Conservation (phyloP, 305 asterid species). For the Fraxinus platypoda region DNA sequence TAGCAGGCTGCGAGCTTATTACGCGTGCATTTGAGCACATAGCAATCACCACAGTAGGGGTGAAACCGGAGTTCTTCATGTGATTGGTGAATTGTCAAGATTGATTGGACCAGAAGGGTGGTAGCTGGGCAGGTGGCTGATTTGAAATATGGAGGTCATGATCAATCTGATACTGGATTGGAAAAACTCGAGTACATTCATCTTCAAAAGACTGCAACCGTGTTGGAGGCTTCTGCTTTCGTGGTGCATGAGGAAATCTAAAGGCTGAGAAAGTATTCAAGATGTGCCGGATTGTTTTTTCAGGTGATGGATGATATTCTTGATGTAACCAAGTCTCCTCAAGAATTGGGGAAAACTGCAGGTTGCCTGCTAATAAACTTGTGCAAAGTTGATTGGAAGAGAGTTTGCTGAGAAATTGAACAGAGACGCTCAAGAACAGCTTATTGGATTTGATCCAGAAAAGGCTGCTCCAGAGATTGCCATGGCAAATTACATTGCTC, state of each 20-base stretch:
- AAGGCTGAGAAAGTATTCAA: constrained; percentile 29
- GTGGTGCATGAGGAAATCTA: constrained; percentile 36
- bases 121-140: constrained; percentile 31
- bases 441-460: constrained; percentile 26
- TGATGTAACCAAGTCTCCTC: constrained; percentile 26
- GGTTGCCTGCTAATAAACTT: constrained; percentile 15
- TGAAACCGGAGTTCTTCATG: constrained; percentile 16
- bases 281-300: constrained; percentile 30
- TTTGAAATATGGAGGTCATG: constrained; percentile 12
- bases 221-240: constrained; percentile 34
- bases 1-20: constrained; percentile 24
- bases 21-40: constrained; percentile 31
- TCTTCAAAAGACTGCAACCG: constrained; percentile 35
- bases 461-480: constrained; percentile 32
- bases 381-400: constrained; percentile 28
- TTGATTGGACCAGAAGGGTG: constrained; percentile 28
- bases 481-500: too few species aligned
- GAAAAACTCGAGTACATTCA: constrained; percentile 38
- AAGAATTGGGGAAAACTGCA: constrained; percentile 33
- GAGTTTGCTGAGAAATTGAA: constrained; percentile 30
- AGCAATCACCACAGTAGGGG: constrained; percentile 16
- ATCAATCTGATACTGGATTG: background rate
- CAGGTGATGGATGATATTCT: constrained; percentile 36
- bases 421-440: constrained; percentile 27
- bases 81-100: constrained; percentile 22